These are phyloP conservation scores for Paxillus involutus DNA, from an alignment of 768 basidiomycete species.

Conservation along the genomic window DNA sequence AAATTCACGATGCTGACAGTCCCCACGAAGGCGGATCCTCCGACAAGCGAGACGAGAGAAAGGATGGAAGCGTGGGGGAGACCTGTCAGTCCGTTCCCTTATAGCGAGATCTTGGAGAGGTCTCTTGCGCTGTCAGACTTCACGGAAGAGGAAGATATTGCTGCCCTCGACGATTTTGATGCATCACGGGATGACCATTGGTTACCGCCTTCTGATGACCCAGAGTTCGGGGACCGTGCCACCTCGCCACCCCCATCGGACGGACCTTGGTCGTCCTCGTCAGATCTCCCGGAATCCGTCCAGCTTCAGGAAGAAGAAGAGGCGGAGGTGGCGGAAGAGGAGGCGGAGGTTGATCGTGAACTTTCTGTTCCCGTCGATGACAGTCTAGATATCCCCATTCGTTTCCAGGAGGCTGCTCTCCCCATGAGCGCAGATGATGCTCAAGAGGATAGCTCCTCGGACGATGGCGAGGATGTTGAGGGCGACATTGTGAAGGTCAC, in stretches of 20 bases:
- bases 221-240: conserved; percentile 17
- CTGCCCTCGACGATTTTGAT: not conserved
- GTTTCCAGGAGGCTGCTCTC: not conserved
- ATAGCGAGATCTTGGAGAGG: conserved; percentile 30
- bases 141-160: conserved; percentile 5
- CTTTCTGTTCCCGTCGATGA: conserved; percentile 33
- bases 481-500: conserved; percentile 74
- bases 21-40: conserved; percentile 65
- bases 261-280: conserved; percentile 5
- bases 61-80: conserved; percentile 64
- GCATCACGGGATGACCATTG: not conserved
- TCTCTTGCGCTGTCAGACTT: conserved; percentile 18
- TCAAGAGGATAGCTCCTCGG: conserved; percentile 18
- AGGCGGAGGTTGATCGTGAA: conserved; percentile 35
- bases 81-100: conserved; percentile 69
- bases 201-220: conserved; percentile 2
- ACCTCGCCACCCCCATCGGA: conserved; percentile 22
- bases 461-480: conserved; percentile 33
- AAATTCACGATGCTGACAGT: conserved; percentile 54
- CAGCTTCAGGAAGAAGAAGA: conserved; percentile 13
- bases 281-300: not conserved
- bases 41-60: conserved; percentile 51
- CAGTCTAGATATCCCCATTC: not conserved
- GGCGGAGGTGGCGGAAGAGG: conserved; percentile 12
- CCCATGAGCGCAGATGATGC: not conserved